Evolutionary conservation across 202 grass and related monocot species (phyloP).

Genomic region (Cymbopogon flexuosus): DNA sequence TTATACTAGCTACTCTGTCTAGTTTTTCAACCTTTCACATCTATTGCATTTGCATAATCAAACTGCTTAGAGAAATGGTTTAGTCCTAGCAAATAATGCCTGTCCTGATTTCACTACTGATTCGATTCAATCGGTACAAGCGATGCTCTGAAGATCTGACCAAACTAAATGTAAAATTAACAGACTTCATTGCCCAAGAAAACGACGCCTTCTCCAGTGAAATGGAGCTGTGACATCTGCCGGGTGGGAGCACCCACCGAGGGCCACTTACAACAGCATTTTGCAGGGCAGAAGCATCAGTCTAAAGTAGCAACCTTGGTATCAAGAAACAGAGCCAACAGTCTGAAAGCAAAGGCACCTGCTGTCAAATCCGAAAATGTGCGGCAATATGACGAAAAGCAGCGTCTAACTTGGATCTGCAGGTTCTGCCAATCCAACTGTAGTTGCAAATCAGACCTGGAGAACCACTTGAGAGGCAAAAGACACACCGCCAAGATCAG

Average conservation of each 20-base stretch:
- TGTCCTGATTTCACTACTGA: not conserved
- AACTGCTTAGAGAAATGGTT: not conserved
- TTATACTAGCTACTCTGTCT: no score
- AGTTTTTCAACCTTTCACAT: not conserved
- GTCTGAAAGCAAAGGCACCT: not conserved
- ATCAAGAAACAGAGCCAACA: not conserved
- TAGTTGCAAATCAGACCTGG: not conserved
- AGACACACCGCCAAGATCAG: constrained; percentile 23
- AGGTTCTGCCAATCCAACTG: constrained; percentile 21
- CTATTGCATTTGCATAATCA: not conserved
- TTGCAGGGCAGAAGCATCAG: constrained; percentile 28
- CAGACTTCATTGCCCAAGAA: not conserved
- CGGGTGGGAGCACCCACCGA: constrained; percentile 1
- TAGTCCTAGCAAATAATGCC: no score
- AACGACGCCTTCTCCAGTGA: not conserved
- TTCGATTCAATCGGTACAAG: not conserved
- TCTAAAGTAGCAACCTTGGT: constrained; percentile 5
- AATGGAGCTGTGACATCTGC: constrained; percentile 35
- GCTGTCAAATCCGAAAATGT: not conserved
- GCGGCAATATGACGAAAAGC: not conserved
- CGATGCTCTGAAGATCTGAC: not conserved
- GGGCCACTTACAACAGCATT: constrained; percentile 17
- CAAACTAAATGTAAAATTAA: constrained; percentile 1
- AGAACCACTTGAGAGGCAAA: constrained; percentile 20
- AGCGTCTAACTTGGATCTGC: not conserved